Percentiles rank a stretch among this genome's conserved stretches.
These are phyloP conservation scores for Cryphonectria radicalis DNA, from an alignment of 2,329 filamentous ascomycete species.

Conservation along the genomic window DNA sequence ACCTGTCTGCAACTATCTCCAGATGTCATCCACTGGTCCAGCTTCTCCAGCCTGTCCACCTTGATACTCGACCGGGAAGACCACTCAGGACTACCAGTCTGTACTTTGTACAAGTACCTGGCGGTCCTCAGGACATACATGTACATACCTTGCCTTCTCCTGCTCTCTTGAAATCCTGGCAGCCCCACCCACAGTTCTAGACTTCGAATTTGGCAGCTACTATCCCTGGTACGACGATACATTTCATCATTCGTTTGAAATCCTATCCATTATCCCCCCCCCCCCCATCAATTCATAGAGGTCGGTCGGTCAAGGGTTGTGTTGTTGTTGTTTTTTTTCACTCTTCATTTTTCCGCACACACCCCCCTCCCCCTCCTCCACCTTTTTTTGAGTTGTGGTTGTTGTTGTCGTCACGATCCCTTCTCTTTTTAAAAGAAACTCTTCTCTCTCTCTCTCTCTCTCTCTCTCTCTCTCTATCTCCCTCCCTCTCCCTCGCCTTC, in stretches of 20 bases:
- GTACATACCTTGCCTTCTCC: conserved; percentile 10
- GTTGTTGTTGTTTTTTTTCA: conserved; percentile 10
- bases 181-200: conserved; percentile 13
- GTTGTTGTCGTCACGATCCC: not conserved
- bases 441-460: not conserved
- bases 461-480: not conserved
- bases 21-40: conserved; percentile 21
- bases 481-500: not conserved
- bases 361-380: not conserved
- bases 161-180: not conserved
- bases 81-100: not conserved
- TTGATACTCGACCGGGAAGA: conserved; percentile 3
- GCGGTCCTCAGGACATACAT: conserved; percentile 20
- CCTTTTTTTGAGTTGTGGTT: not conserved
- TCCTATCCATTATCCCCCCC: conserved; percentile 20
- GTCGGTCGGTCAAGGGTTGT: conserved; percentile 11
- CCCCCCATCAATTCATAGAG: conserved; percentile 12
- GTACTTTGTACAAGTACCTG: conserved; percentile 21
- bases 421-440: not conserved
- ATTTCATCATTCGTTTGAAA: conserved; percentile 28
- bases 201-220: conserved; percentile 16
- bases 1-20: conserved; percentile 20
- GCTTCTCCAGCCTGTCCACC: not conserved
- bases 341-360: not conserved
- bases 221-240: not conserved